phyloP scores from a whole-genome alignment of 495 filamentous ascomycete genomes.

The Daldinia childiae region DNA sequence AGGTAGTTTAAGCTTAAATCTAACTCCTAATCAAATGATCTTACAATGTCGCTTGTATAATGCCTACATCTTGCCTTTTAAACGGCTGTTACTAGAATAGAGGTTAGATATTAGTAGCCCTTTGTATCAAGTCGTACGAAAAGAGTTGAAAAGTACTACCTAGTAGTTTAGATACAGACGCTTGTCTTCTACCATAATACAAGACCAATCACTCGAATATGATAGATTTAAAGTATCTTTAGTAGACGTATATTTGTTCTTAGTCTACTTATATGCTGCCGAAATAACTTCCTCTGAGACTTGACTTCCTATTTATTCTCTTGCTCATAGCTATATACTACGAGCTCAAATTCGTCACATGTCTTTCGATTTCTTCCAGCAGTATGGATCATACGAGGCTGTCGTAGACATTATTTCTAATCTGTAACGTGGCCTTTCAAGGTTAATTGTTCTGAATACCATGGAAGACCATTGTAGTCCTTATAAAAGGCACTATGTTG shows the following conservation, averaged over 20 bases:
- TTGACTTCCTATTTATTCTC: slow-evolving; percentile 11
- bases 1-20: not conserved
- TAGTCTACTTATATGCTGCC: not conserved
- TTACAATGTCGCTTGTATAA: not conserved
- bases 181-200: not conserved
- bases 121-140: not conserved
- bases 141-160: not conserved
- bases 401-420: slow-evolving; percentile 16
- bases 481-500: not conserved
- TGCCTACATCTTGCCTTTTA: not conserved
- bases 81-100: too few relatives aligned
- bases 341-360: slow-evolving; percentile 1
- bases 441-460: not conserved
- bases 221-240: not conserved
- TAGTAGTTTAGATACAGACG: not conserved
- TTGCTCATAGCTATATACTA: not conserved
- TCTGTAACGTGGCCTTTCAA: not conserved
- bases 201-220: not conserved
- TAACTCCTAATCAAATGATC: not conserved
- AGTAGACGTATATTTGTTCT: not conserved
- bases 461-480: not conserved
- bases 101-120: not conserved
- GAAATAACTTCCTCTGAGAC: slow-evolving; percentile 9
- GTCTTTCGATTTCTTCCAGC: slow-evolving; percentile 13
- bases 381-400: slow-evolving; percentile 7